Conservation (phyloP, 1,284 basidiomycete species). For the Cryptococcus wingfieldii region DNA sequence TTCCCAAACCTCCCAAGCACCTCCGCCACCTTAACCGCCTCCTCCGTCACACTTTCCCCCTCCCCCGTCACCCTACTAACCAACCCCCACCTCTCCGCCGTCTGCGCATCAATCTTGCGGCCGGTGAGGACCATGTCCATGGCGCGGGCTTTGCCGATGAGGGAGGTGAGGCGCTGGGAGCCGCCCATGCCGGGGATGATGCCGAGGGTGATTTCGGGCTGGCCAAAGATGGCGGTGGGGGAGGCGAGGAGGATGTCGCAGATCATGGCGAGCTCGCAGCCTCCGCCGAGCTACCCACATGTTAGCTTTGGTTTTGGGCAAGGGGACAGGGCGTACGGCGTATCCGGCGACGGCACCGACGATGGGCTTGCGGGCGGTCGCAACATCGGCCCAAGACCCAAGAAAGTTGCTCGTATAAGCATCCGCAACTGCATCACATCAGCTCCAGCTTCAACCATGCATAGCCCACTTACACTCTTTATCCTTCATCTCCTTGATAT, state of each 20-base stretch:
- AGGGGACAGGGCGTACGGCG: constrained; percentile 60
- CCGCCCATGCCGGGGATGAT: constrained; percentile 70
- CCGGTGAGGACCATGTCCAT: constrained; percentile 97
- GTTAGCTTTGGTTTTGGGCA: neutral
- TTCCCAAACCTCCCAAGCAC: constrained; percentile 79
- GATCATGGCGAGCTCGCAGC: constrained; percentile 92
- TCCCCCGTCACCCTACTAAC: constrained; percentile 75
- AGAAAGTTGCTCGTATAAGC: constrained; percentile 88
- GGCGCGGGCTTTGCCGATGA: constrained; percentile 86
- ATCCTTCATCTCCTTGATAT: constrained; percentile 61
- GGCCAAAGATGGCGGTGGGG: constrained; percentile 86
- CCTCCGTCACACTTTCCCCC: constrained; percentile 76
- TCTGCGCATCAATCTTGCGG: constrained; percentile 69
- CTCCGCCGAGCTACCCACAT: constrained; percentile 72
- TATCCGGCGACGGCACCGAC: constrained; percentile 95
- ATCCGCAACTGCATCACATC: constrained; percentile 61
- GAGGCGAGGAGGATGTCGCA: constrained; percentile 95
- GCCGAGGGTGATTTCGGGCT: constrained; percentile 96
- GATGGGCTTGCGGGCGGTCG: constrained; percentile 79
- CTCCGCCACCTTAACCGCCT: constrained; percentile 78
- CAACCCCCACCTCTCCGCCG: constrained; percentile 82
- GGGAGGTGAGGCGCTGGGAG: constrained; percentile 65
- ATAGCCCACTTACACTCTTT: constrained; percentile 68
- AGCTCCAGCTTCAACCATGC: neutral
- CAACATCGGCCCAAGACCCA: constrained; percentile 77